These are phyloP conservation scores for Ustilago shanxiensis DNA, from an alignment of 1,284 basidiomycete species.

Conservation along the genomic window DNA sequence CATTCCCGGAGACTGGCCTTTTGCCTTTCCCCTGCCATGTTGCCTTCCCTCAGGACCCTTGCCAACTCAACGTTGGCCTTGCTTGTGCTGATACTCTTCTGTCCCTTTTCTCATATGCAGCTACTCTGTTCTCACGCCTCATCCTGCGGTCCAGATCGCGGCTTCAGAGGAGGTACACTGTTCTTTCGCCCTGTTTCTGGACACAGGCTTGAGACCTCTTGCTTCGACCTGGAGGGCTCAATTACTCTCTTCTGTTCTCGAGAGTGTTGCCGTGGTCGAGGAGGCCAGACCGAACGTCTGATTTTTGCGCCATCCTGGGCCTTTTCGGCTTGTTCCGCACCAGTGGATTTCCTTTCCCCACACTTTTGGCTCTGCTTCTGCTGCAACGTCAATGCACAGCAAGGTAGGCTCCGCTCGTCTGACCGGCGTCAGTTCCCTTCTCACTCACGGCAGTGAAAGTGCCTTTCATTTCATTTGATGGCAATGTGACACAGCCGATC, in stretches of 20 bases:
- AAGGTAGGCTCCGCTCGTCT: constrained; percentile 14
- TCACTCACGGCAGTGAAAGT: background rate
- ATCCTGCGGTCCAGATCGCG: background rate
- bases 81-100: background rate
- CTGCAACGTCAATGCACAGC: constrained; percentile 17
- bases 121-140: constrained; percentile 6
- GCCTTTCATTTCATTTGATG: background rate
- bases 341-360: constrained; percentile 3
- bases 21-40: background rate
- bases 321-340: constrained; percentile 10
- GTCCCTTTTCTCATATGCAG: background rate
- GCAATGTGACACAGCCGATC: background rate
- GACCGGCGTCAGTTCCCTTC: constrained; percentile 2
- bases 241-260: background rate
- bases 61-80: too few relatives aligned
- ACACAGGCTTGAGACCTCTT: constrained; percentile 8
- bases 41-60: background rate
- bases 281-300: constrained; percentile 4
- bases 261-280: background rate
- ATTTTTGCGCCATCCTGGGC: constrained; percentile 6
- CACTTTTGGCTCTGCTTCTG: constrained; percentile 9
- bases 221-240: too few relatives aligned
- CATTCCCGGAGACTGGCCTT: background rate
- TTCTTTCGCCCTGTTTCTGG: background rate
- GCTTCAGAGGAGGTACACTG: background rate